Conservation (phyloP, 2,329 filamentous ascomycete genomes). For the Chalaropsis thielavioides region DNA sequence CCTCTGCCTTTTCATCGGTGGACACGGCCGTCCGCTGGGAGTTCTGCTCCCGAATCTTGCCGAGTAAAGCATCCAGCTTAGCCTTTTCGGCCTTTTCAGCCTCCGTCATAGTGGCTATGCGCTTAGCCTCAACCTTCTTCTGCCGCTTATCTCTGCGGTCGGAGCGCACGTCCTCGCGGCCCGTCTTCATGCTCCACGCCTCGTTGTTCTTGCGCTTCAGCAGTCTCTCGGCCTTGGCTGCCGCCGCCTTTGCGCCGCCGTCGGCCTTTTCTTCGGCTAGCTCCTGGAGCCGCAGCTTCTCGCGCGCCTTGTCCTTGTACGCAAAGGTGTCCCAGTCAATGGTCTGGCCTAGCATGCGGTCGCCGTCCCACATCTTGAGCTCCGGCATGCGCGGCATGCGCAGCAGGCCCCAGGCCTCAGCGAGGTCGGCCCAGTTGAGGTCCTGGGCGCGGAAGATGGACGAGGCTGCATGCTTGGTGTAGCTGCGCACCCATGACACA, state of each 20-base stretch:
- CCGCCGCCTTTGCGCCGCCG: conserved; percentile 26
- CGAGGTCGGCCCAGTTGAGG: conserved; percentile 73
- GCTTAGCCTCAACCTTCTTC: conserved; percentile 48
- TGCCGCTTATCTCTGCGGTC: conserved; percentile 50
- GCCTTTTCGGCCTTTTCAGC: conserved; percentile 49
- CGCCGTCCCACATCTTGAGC: conserved; percentile 56
- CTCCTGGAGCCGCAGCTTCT: conserved; percentile 47
- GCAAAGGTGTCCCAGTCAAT: conserved; percentile 54
- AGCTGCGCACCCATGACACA: conserved; percentile 83
- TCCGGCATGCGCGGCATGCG: conserved; percentile 91
- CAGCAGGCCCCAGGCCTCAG: conserved; percentile 70
- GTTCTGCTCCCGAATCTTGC: conserved; percentile 47
- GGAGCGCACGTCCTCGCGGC: conserved; percentile 47
- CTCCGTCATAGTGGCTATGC: conserved; percentile 51
- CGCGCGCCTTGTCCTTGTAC: conserved; percentile 58
- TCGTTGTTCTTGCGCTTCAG: conserved; percentile 47
- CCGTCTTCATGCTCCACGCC: conserved; percentile 60
- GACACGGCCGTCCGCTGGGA: conserved; percentile 25
- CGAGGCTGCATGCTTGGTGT: conserved; percentile 76
- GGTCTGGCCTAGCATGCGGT: conserved; percentile 45
- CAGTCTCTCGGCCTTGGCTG: conserved; percentile 27
- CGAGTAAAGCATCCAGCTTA: conserved; percentile 50
- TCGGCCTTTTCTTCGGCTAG: conserved; percentile 37
- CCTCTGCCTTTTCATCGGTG: conserved; percentile 30
- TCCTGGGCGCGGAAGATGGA: conserved; percentile 79